Base-by-base conservation (phyloP, 225 moss, liverwort and hornwort genomes). In the Pseudisothecium myosuroides region DNA sequence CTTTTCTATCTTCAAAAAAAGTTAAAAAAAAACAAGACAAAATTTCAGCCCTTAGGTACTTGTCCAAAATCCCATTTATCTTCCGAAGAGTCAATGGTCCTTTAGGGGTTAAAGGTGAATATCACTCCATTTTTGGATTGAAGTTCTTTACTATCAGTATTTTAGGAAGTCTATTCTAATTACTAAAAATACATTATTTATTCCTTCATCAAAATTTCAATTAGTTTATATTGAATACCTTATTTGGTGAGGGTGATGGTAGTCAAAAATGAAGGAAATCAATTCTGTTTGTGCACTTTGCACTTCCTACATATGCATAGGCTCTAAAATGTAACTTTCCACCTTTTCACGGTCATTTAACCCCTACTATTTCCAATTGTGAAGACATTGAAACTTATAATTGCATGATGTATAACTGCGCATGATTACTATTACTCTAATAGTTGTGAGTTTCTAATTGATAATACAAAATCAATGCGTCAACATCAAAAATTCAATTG, bases 391-490 rank as follows among this genome's bases (percentile, higher is more conserved):
- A 32, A 31, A 32, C 1, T 3, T 32, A 75, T 12, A 7, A 7
- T 49, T 2, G 20, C 0, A 31, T 47, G 29, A 19, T 29, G 15
- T 29, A 11, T 45, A 28, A 43, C 0, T 43, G 0, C 0, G 0
- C 2, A 71, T 26, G 43, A 41, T 26, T 41, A 69, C 24, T 69
- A 27, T 6, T 29, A 31, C 0, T 74, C 1, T 9, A 1, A 47
- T 0, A 1, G 0, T 0, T 0, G 0, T 47, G 2, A 74, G 11
- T 2, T 50, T 5, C 7, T 32, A 49, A 75, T 75, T 0, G 0
- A 32, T 20, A 49, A 32, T 49, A 49, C 74, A 12, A 49, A 32
- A 75, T 32, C 12, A 49, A 31, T 18, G 7, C 31, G 32, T 49
- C 7, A 20, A 24, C 7, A 74, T 43, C 2, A 74, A 74, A 49